phyloP scores from a whole-genome alignment of 768 basidiomycete species.

The Termitomyces sp. region DNA sequence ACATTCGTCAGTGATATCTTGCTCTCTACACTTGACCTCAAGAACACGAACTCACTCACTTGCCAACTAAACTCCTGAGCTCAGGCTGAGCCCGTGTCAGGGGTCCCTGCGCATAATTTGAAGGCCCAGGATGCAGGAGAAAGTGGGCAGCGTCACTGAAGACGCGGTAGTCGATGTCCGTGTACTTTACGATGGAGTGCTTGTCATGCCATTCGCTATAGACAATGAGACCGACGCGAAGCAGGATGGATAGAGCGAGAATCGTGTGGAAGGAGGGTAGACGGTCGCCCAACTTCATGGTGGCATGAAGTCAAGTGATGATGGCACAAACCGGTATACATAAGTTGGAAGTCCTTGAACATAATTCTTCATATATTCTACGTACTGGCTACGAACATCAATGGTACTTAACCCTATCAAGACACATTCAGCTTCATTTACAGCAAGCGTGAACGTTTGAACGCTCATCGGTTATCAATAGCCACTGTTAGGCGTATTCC shows the following conservation, averaged over 20 bases:
- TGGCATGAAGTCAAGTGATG: conserved; percentile 7
- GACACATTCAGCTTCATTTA: neutral
- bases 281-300: conserved; percentile 17
- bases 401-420: conserved; percentile 87
- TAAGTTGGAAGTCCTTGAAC: too few relatives aligned
- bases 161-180: conserved; percentile 96
- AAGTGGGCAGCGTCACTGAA: conserved; percentile 90
- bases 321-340: neutral
- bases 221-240: conserved; percentile 68
- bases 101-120: conserved; percentile 57
- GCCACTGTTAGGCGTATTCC: neutral
- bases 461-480: neutral
- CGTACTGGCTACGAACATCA: conserved; percentile 26
- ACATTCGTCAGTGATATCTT: conserved; percentile 4
- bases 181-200: conserved; percentile 84
- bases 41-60: conserved; percentile 51
- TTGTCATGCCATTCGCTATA: conserved; percentile 93
- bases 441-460: too few relatives aligned
- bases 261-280: conserved; percentile 46
- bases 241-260: conserved; percentile 45
- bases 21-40: conserved; percentile 5
- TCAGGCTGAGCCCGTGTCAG: conserved; percentile 32
- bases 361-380: too few relatives aligned
- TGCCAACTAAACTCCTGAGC: conserved; percentile 49
- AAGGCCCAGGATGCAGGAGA: conserved; percentile 45